Base-by-base conservation (phyloP, 345 rosid genomes). In the Murraya paniculata region DNA sequence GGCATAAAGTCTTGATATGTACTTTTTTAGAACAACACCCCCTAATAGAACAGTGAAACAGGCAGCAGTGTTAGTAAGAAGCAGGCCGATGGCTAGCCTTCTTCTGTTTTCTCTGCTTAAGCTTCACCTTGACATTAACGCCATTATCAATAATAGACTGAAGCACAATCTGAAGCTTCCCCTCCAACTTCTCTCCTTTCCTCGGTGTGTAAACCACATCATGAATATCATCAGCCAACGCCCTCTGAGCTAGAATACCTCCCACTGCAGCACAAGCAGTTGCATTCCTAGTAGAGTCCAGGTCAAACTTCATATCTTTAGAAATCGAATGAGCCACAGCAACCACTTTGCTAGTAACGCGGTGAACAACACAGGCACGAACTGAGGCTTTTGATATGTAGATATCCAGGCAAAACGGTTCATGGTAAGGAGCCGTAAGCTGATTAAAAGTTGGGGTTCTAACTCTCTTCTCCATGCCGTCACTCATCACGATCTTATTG, bases 301-400 rank as follows among this genome's bases (percentile, higher is more conserved):
- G 89, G 76, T 91, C 94, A 39, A 94, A 89, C 80, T 94, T 96
- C 89, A 96, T 78, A 88, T 94, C 97, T 85, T 88, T 94, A 0
- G 97, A 92, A 72, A 94, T 96, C 3, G 97, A 96, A 88, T 96
- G 97, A 35, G 94, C 97, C 76, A 91, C 93, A 28, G 86, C 89
- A 11, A 94, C 98, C 65, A 96, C 99, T 70, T 90, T 96, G 82
- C 98, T 91, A 14, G 94, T 92, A 24, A 86, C 97, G 68, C 97
- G 81, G 80, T 94, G 99, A 77, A 94, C 65, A 66, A 96, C 85
- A 70, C 94, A 96, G 41, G 97, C 97, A 28, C 97, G 88, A 22
- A 91, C 90, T 0, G 99, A 96, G 31, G 92, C 95, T 65, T 91
- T 94, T 0, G 97, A 92, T 84, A 90, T 86, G 83, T 76, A 92